Base-by-base conservation (phyloP, 306 rosid species). In the Lathyrus aphaca region DNA sequence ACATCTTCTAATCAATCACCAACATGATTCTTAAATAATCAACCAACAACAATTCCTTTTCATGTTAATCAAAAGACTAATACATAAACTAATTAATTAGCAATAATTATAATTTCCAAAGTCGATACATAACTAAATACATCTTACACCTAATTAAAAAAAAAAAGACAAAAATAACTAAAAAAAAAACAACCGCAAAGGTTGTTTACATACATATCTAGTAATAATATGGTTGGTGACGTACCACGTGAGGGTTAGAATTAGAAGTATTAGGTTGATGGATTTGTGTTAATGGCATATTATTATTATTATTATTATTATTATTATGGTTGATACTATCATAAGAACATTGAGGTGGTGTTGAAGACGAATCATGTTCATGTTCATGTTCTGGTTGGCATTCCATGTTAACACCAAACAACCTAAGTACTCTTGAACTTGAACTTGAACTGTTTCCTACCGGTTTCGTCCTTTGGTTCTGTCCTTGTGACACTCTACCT, bases 381-480 rank as follows among this genome's bases (percentile, higher is more conserved):
- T 32, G 38, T 32, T 61, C 74, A 25, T 64, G 16, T 21, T 79
- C 78, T 5, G 86, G 27, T 76, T 95, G 92, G 82, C 89, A 95
- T 79, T 91, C 96, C 89, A 95, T 72, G 87, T 91, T 81, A 64
- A 95, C 99, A 10, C 99, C 99, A 44, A 95, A 95, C 11, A 95
- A 76, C 88, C 99, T 85, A 74, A 95, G 85, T 54, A 82, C 85
- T 78, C 72, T 95, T 2, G 97, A 63, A 81, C 81, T 95, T 2
- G 97, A 63, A 81, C 81, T 62, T 1, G 66, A 40, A 48, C 55
- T 44, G 11, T 67, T 92, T 29, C 86, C 88, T 43, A 42, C 75
- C 21, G 72, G 42, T 76, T 75, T 63, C 69, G 82, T 69, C 83
- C 77, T 82, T 83, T 78, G 87, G 35, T 18, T 84, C 71, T 73